Evolutionary conservation across 768 basidiomycete genomes (phyloP).

Genomic region (Boletus coccyginus): DNA sequence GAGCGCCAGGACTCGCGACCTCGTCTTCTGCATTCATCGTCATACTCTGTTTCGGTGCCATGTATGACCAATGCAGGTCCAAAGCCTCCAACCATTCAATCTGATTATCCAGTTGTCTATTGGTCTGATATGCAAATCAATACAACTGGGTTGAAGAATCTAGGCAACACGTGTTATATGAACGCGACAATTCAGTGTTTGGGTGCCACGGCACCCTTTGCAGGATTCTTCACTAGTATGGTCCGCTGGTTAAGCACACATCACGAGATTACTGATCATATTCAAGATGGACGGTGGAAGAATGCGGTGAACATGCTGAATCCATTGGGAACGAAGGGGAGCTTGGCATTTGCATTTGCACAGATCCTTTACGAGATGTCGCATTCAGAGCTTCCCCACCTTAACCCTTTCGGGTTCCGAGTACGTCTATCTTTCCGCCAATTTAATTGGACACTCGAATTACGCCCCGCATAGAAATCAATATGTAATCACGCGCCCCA

Average conservation of each 20-base stretch:
- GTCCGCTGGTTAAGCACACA: background rate
- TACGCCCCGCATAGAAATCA: conserved; percentile 43
- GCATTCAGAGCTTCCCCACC: conserved; percentile 78
- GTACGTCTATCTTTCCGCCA: conserved; percentile 46
- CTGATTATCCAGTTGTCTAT: conserved; percentile 79
- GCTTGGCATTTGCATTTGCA: conserved; percentile 78
- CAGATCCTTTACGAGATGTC: conserved; percentile 83
- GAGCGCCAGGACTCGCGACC: conserved; percentile 78
- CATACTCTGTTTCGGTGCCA: conserved; percentile 30
- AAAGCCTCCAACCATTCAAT: conserved; percentile 62
- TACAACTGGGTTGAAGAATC: conserved; percentile 85
- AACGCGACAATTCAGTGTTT: conserved; percentile 97
- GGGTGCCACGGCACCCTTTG: conserved; percentile 91
- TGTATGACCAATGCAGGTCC: conserved; percentile 36
- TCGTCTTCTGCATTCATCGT: conserved; percentile 39
- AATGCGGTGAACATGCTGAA: conserved; percentile 82
- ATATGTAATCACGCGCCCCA: conserved; percentile 61
- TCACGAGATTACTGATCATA: background rate
- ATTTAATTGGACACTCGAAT: background rate
- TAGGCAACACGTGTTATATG: conserved; percentile 99
- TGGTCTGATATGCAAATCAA: conserved; percentile 83
- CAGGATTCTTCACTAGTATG: conserved; percentile 85
- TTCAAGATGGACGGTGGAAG: conserved; percentile 74
- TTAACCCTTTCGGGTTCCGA: conserved; percentile 81
- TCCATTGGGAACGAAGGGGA: conserved; percentile 84